Base-by-base conservation (phyloP, 495 filamentous ascomycete species). In the Corynascus novoguineensis region DNA sequence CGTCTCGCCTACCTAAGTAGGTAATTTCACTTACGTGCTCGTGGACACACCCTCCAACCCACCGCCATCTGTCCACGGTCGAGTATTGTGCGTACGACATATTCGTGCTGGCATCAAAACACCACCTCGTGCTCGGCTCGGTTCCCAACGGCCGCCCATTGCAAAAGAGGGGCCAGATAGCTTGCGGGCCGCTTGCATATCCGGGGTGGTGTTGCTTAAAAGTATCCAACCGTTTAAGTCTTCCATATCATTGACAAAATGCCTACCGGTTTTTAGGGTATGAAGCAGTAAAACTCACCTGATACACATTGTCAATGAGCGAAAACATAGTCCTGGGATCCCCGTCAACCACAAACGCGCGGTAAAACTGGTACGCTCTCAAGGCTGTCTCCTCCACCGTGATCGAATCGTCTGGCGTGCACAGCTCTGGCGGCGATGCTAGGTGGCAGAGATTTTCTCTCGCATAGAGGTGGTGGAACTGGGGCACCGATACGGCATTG, bases 281-380 rank as follows among this genome's bases (percentile, higher is more conserved):
- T 7, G 12, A 40, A 40, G 35, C 14, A 40, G 35, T 7, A n/a
- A 28, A 12, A 42, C 51, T 47, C 21, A 58, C 56, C 40, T 44
- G 12, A 31, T 59, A 59, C 0, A 59, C 57, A 21, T 54, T 38
- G 35, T 76, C 75, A 34, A 77, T 77, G 31, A 73, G 59, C 14
- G 75, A 76, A 53, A 77, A 77, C 75, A 77, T 77, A 45, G 63
- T 74, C 50, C 67, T 65, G 5, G 75, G 73, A 41, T 76, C 71
- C 9, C 73, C 75, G 44, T 77, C 75, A 5, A 74, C 71, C 4
- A 77, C 70, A 42, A 77, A 77, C 1, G 73, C 73, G 46, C 75
- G 75, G 50, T 77, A 77, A 62, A 77, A 77, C 45, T 77, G 64
- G 61, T 77, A 77, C 17, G 75, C 75, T 44, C 73, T 60, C 53